A percentile compares a stretch with the other conserved stretches of the same genome.
Conservation (phyloP, 768 basidiomycete species). For the Leccinum broughii region DNA sequence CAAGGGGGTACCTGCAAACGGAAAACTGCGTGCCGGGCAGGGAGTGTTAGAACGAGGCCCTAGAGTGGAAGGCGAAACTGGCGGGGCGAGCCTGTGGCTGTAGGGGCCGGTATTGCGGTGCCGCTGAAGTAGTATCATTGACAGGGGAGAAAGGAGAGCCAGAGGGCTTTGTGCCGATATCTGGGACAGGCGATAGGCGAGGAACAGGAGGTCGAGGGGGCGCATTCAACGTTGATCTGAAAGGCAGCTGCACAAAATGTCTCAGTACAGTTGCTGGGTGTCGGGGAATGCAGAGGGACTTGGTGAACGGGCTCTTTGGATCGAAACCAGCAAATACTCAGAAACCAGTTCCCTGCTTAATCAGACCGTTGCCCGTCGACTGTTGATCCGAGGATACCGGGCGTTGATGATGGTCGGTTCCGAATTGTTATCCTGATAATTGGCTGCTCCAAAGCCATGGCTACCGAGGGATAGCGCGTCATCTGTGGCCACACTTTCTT, state of each 20-base stretch:
- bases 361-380: constrained; percentile 19
- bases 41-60: no score
- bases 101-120: no score
- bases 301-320: background rate
- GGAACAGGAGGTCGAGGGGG: constrained; percentile 15
- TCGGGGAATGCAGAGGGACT: constrained; percentile 20
- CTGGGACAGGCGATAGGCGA: no score
- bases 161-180: no score
- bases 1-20: no score
- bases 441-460: constrained; percentile 31
- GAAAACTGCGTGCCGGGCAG: no score
- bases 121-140: no score
- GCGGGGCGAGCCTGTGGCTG: no score
- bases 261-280: constrained; percentile 10
- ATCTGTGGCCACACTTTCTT: constrained; percentile 36
- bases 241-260: constrained; percentile 18
- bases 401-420: constrained; percentile 27
- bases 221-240: constrained; percentile 14
- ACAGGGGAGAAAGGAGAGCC: no score
- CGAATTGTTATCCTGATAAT: constrained; percentile 25
- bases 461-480: constrained; percentile 32
- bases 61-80: no score
- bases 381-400: constrained; percentile 13
- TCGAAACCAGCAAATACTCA: constrained; percentile 29
- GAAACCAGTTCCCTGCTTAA: constrained; percentile 38